phyloP scores from a whole-genome alignment of 2,329 filamentous ascomycete genomes.

The Neurospora crassa region DNA sequence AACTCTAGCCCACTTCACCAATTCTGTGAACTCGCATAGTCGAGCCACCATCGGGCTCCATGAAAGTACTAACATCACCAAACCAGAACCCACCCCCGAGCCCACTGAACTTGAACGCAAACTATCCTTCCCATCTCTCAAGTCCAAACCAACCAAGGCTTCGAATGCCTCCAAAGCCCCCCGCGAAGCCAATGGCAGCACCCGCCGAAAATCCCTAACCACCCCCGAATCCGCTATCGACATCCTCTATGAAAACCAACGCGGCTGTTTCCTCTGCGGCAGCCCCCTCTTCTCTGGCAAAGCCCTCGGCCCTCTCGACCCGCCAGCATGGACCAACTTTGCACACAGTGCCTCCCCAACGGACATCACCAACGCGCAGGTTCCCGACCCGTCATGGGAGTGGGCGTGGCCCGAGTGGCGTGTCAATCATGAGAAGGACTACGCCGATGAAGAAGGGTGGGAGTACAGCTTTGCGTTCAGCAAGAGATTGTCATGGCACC shows the following conservation, averaged over 20 bases:
- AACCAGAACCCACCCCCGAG: slow-evolving; percentile 13
- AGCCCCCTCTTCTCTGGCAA: slow-evolving; percentile 80
- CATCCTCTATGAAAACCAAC: slow-evolving; percentile 90
- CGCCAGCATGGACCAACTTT: slow-evolving; percentile 74
- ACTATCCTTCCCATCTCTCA: background rate
- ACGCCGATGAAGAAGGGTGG: slow-evolving; percentile 87
- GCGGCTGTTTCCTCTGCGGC: slow-evolving; percentile 82
- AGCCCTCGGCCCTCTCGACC: slow-evolving; percentile 79
- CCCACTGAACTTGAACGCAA: background rate
- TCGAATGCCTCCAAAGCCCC: background rate
- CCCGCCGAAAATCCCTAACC: slow-evolving; percentile 20
- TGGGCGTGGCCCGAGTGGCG: slow-evolving; percentile 68
- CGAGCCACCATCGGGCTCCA: background rate
- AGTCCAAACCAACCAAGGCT: background rate
- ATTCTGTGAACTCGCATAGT: background rate
- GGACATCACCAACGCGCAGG: slow-evolving; percentile 73
- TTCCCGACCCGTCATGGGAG: slow-evolving; percentile 90
- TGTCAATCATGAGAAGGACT: slow-evolving; percentile 57
- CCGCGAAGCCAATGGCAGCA: slow-evolving; percentile 8
- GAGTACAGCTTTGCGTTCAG: slow-evolving; percentile 88
- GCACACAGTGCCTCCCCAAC: slow-evolving; percentile 52
- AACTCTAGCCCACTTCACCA: background rate
- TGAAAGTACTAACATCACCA: background rate
- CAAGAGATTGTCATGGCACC: slow-evolving; percentile 73
- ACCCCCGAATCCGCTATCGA: slow-evolving; percentile 57